Evolutionary conservation across 1,284 basidiomycete species (phyloP).

Genomic region (Anthracocystis panici-leucophaei): DNA sequence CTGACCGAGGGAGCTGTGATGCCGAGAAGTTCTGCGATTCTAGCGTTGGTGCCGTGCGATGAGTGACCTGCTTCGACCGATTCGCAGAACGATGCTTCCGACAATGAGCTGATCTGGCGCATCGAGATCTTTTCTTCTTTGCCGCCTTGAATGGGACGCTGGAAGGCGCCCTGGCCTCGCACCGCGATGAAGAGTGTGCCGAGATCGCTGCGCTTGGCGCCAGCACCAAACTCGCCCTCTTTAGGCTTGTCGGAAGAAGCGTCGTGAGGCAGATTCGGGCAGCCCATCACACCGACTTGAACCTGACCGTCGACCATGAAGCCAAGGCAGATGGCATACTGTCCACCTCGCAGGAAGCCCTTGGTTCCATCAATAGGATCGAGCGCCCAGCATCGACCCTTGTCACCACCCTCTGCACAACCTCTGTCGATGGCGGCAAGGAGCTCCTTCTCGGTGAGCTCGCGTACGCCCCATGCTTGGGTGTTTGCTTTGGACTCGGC

Average conservation of each 20-base stretch:
- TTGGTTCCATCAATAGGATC: constrained; percentile 94
- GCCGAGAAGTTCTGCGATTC: constrained; percentile 79
- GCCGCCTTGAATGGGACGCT: constrained; percentile 56
- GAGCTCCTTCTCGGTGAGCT: constrained; percentile 73
- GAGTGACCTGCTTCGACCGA: constrained; percentile 93
- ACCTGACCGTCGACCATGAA: constrained; percentile 87
- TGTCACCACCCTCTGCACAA: constrained; percentile 79
- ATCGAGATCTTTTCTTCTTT: constrained; percentile 57
- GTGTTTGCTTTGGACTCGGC: constrained; percentile 69
- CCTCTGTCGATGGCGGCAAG: constrained; percentile 89
- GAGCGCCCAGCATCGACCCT: constrained; percentile 86
- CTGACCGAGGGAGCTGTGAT: constrained; percentile 79
- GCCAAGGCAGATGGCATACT: constrained; percentile 96
- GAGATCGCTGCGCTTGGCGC: constrained; percentile 50
- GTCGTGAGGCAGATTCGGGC: constrained; percentile 81
- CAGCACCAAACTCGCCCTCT: constrained; percentile 63
- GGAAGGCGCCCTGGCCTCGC: constrained; percentile 63
- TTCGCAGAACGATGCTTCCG: constrained; percentile 82
- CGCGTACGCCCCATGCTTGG: constrained; percentile 70
- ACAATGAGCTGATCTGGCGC: constrained; percentile 67
- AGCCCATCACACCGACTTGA: constrained; percentile 84
- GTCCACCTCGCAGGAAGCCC: constrained; percentile 94
- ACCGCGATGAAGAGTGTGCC: constrained; percentile 66
- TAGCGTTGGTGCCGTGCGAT: constrained; percentile 82
- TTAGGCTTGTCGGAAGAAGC: constrained; percentile 70